Conservation (phyloP, 345 rosid species). For the Linum lewisii region DNA sequence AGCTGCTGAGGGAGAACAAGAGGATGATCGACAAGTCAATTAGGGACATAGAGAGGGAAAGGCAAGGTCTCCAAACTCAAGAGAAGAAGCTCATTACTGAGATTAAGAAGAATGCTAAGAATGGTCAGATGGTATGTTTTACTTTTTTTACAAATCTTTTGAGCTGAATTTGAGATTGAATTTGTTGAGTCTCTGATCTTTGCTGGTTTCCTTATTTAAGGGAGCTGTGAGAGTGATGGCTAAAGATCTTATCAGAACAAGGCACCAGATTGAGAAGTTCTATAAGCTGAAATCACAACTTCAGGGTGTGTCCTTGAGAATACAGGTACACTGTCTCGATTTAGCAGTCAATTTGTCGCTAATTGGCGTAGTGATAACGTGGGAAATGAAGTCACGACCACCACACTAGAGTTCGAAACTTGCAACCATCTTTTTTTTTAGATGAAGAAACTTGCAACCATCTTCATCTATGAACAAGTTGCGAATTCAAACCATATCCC, state of each 20-base stretch:
- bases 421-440: too few species aligned
- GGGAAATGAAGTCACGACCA: too few species aligned
- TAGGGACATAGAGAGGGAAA: conserved; percentile 30
- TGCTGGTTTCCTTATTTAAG: not conserved
- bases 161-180: not conserved
- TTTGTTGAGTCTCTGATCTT: not conserved
- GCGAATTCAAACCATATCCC: too few species aligned
- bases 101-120: conserved; percentile 25
- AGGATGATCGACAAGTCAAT: conserved; percentile 5
- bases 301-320: conserved; percentile 3
- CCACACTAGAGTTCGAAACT: too few species aligned
- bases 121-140: conserved; percentile 1
- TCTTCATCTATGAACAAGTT: too few species aligned
- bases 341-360: not conserved
- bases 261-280: conserved; percentile 9
- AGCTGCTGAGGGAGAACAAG: conserved; percentile 6
- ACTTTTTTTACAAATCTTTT: not conserved
- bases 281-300: conserved; percentile 62
- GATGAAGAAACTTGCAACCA: too few species aligned
- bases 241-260: conserved; percentile 4
- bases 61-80: conserved; percentile 79
- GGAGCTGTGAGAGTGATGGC: conserved; percentile 8
- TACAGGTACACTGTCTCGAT: conserved; percentile 10
- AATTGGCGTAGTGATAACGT: not conserved
- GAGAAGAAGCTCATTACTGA: conserved; percentile 85